Evolutionary conservation across 257 asterid genomes (phyloP).

Genomic region (Solanum pimpinellifolium): DNA sequence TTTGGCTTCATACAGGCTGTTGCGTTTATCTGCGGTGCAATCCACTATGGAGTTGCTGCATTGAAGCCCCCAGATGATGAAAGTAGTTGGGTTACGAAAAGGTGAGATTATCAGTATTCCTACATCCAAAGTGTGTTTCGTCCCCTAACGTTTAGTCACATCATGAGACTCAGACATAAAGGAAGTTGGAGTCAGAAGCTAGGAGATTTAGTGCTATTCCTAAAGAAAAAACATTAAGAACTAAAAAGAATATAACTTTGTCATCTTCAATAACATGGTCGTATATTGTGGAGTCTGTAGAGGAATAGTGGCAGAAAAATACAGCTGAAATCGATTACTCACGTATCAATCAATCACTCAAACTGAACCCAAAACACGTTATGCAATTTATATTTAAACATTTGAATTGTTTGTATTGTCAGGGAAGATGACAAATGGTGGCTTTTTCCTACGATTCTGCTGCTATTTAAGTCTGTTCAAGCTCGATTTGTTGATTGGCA

Average conservation of each 20-base stretch:
- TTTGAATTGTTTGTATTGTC: slow-evolving; percentile 12
- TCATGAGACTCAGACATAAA: not conserved
- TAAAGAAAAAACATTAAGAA: not conserved
- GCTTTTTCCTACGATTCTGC: slow-evolving; percentile 73
- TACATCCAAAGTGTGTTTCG: not conserved
- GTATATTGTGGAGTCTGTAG: not conserved
- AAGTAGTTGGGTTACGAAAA: slow-evolving; percentile 33
- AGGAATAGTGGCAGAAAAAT: not conserved
- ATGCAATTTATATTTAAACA: not conserved
- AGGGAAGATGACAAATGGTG: slow-evolving; percentile 92
- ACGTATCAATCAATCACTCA: not conserved
- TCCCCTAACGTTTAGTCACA: not conserved
- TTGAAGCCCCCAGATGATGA: slow-evolving; percentile 27
- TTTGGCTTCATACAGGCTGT: slow-evolving; percentile 49
- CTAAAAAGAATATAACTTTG: not conserved
- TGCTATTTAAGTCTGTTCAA: slow-evolving; percentile 63
- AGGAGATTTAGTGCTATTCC: not conserved
- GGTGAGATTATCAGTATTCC: slow-evolving; percentile 28
- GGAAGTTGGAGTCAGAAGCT: not conserved
- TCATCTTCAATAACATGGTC: not conserved
- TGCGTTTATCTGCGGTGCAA: slow-evolving; percentile 70
- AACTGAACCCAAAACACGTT: not conserved
- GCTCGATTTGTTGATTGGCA: slow-evolving; percentile 91
- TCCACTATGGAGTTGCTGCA: slow-evolving; percentile 49
- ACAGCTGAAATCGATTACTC: not conserved